These are phyloP conservation scores for Fusarium dlaminii DNA, from an alignment of 2,329 filamentous ascomycete species.

Conservation along the genomic window DNA sequence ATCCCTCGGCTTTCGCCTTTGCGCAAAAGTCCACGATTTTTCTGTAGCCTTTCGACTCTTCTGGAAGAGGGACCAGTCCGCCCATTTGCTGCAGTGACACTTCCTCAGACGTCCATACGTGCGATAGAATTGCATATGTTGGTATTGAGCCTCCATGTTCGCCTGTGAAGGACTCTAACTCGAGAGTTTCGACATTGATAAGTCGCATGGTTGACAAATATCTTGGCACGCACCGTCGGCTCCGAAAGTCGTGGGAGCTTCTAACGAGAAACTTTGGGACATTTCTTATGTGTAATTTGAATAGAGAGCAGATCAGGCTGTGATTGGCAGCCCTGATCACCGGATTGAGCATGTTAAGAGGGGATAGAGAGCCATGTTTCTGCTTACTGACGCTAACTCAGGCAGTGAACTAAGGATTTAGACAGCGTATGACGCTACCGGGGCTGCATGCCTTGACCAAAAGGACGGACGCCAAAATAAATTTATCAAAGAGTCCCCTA, in stretches of 20 bases:
- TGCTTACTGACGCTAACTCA: background rate
- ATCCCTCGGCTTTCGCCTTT: slow-evolving; percentile 9
- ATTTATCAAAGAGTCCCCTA: too few species aligned
- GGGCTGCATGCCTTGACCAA: background rate
- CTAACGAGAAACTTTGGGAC: background rate
- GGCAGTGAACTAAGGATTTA: background rate
- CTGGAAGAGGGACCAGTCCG: background rate
- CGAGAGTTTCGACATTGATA: slow-evolving; percentile 11
- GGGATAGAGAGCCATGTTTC: background rate
- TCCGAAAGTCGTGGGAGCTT: background rate
- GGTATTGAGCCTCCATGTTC: background rate
- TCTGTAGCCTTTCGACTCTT: background rate
- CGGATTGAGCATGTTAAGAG: background rate
- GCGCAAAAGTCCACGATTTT: slow-evolving; percentile 12
- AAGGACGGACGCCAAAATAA: background rate
- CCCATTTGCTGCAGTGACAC: background rate
- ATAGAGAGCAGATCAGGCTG: background rate
- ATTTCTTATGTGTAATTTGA: background rate
- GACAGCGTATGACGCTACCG: background rate
- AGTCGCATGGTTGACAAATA: slow-evolving; percentile 4
- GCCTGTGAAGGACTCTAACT: slow-evolving; percentile 9
- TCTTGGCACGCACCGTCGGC: background rate
- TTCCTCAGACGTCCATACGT: slow-evolving; percentile 9
- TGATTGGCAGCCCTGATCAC: background rate
- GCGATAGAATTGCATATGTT: slow-evolving; percentile 6